Conservation (phyloP, 345 rosid species). For the Syzygium aqueum region DNA sequence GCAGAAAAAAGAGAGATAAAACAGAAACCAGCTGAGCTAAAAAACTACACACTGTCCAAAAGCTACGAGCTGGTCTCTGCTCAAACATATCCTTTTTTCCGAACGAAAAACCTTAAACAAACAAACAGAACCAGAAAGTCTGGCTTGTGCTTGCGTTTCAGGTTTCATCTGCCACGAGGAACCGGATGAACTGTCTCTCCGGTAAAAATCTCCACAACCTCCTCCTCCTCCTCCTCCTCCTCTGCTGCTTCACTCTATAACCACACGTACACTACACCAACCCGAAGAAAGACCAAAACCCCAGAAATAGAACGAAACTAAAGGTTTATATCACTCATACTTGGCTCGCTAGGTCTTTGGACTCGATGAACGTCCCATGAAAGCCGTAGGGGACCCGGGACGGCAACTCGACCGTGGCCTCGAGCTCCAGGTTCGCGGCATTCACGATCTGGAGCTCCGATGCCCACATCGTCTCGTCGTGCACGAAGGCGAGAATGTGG, state of each 20-base stretch:
- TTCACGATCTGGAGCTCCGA: conserved; percentile 12
- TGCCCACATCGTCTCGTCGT: conserved; percentile 3
- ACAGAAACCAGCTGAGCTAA: background rate
- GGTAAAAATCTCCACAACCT: background rate
- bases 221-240: background rate
- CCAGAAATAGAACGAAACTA: background rate
- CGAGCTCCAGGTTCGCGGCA: background rate
- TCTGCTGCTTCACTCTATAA: background rate
- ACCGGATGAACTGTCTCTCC: background rate
- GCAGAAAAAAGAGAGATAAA: background rate
- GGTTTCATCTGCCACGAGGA: background rate
- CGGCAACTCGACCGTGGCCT: conserved; percentile 6
- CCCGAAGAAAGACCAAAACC: background rate
- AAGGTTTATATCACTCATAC: background rate
- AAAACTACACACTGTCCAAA: background rate
- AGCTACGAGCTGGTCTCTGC: background rate
- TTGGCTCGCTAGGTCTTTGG: conserved; percentile 8
- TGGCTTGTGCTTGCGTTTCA: background rate
- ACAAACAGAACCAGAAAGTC: background rate
- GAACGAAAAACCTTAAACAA: background rate
- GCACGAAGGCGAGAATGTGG: conserved; percentile 7
- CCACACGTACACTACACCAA: background rate
- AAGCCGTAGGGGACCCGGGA: conserved; percentile 14
- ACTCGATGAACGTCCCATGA: conserved; percentile 10
- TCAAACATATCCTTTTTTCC: background rate